A percentile compares a stretch with the other conserved stretches of the same genome.
phyloP scores from a whole-genome alignment of 2,329 filamentous ascomycete species.

The Diaporthe helianthi region DNA sequence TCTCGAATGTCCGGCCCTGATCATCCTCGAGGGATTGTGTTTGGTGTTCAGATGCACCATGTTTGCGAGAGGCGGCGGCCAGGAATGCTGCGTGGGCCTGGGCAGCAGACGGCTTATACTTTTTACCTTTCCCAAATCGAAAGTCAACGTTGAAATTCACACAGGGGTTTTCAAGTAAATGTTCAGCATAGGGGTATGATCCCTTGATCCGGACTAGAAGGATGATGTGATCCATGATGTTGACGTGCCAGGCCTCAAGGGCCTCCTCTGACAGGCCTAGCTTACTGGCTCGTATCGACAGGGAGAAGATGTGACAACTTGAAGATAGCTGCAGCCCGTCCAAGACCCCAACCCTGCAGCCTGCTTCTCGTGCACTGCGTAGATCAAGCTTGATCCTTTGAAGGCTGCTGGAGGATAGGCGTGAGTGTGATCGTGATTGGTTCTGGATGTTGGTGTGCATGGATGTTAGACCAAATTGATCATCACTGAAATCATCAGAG shows the following conservation, averaged over 20 bases:
- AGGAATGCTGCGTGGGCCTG: slow-evolving; percentile 47
- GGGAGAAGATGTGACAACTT: slow-evolving; percentile 59
- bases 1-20: slow-evolving; percentile 48
- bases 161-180: slow-evolving; percentile 53
- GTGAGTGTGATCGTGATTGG: slow-evolving; percentile 29
- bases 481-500: slow-evolving; percentile 35
- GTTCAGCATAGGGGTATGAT: slow-evolving; percentile 67
- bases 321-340: slow-evolving; percentile 52
- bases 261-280: slow-evolving; percentile 77
- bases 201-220: slow-evolving; percentile 71
- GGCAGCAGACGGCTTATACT: slow-evolving; percentile 71
- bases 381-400: slow-evolving; percentile 67
- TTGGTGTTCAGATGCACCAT: neutral
- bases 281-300: slow-evolving; percentile 74
- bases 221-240: slow-evolving; percentile 72
- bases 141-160: slow-evolving; percentile 57
- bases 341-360: slow-evolving; percentile 73
- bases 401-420: slow-evolving; percentile 26
- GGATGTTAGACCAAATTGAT: slow-evolving; percentile 43
- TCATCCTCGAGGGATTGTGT: neutral
- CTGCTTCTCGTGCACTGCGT: slow-evolving; percentile 63
- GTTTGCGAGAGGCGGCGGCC: neutral
- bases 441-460: neutral
- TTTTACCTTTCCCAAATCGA: slow-evolving; percentile 72
- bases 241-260: slow-evolving; percentile 78